Evolutionary conservation across 2,329 filamentous ascomycete genomes (phyloP).

Genomic region (Sporothrix pseudoabietina): DNA sequence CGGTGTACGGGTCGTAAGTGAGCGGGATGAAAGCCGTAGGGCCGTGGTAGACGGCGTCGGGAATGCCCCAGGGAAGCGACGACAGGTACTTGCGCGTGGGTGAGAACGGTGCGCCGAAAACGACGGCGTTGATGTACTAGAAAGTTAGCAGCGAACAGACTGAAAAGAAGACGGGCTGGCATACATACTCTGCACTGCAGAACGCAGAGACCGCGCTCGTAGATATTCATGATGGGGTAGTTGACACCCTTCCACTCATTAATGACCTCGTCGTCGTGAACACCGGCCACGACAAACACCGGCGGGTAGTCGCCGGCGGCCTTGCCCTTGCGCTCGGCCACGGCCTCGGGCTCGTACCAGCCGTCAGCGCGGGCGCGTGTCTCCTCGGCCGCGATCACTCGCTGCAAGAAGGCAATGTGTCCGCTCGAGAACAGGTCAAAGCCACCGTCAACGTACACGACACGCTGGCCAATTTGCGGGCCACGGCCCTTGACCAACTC

Average conservation of each 20-base stretch:
- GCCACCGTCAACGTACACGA: slow-evolving; percentile 94
- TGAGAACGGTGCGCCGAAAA: slow-evolving; percentile 88
- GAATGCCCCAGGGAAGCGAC: slow-evolving; percentile 71
- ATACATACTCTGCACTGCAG: slow-evolving; percentile 80
- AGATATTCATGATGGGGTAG: slow-evolving; percentile 99
- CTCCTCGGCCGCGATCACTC: slow-evolving; percentile 74
- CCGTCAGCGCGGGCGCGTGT: slow-evolving; percentile 65
- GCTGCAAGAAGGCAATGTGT: slow-evolving; percentile 90
- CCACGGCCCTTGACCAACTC: slow-evolving; percentile 70
- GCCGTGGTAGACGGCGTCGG: slow-evolving; percentile 90
- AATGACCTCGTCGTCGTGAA: slow-evolving; percentile 93
- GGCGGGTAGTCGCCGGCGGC: slow-evolving; percentile 73
- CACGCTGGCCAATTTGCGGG: slow-evolving; percentile 73
- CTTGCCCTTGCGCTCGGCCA: slow-evolving; percentile 63
- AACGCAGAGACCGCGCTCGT: slow-evolving; percentile 92
- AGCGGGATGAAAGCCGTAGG: slow-evolving; percentile 86
- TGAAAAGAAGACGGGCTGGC: slow-evolving; percentile 10
- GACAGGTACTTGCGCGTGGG: slow-evolving; percentile 78
- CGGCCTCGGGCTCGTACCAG: slow-evolving; percentile 71
- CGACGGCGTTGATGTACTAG: slow-evolving; percentile 81
- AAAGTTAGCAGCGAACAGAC: slow-evolving; percentile 15
- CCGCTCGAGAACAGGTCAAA: slow-evolving; percentile 97
- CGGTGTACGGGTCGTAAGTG: slow-evolving; percentile 78
- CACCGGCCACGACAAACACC: slow-evolving; percentile 85
- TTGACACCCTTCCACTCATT: slow-evolving; percentile 97